These are phyloP conservation scores for Leishmania martiniquensis DNA, from an alignment of 208 protist species.

Conservation along the genomic window DNA sequence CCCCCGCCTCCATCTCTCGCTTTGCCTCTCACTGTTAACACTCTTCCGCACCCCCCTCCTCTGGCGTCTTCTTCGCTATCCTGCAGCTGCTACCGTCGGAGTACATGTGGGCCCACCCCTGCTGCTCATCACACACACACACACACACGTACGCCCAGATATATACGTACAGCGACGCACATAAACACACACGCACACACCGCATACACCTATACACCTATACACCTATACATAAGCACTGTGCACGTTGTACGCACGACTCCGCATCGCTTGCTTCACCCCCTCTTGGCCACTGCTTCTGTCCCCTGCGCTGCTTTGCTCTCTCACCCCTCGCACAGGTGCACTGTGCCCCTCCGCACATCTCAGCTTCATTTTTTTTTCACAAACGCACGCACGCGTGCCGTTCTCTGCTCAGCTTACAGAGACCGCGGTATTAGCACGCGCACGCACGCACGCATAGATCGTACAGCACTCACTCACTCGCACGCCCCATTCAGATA, in stretches of 20 bases:
- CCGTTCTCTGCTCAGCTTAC: not conserved
- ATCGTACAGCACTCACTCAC: not conserved
- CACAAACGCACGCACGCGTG: not conserved
- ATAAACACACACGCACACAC: not conserved
- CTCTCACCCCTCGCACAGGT: not conserved
- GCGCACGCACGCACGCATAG: constrained; percentile 2
- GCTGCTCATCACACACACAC: not conserved
- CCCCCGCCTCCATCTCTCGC: not conserved
- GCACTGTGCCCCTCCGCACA: not conserved
- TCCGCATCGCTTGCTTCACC: not conserved
- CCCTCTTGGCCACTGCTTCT: not conserved
- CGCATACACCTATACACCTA: not conserved
- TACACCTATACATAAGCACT: not conserved
- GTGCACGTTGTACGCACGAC: not conserved
- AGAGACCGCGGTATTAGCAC: not conserved
- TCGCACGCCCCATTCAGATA: not conserved
- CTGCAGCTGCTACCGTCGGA: not conserved
- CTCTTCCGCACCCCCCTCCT: not conserved
- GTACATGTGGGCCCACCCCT: not conserved
- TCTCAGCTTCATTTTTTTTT: not conserved
- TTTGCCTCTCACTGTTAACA: not conserved
- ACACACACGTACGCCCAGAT: not conserved
- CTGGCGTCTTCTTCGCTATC: not conserved
- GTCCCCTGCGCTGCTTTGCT: not conserved
- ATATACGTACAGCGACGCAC: not conserved